Base-by-base conservation (phyloP, 371 early-diverging fungal genomes). In the Massospora cicadina region DNA sequence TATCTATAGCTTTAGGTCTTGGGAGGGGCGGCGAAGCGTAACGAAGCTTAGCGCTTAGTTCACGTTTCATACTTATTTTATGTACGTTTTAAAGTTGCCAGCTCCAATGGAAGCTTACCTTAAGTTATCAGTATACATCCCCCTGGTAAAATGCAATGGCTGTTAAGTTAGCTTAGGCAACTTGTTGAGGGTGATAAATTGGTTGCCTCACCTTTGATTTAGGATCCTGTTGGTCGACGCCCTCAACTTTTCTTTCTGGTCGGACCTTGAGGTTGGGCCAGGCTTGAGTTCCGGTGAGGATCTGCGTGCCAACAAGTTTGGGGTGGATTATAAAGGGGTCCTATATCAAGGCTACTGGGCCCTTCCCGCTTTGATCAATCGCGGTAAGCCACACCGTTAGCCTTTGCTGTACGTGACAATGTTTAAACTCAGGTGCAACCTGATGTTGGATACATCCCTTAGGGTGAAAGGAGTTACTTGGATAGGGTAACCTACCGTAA, bases 211-310 rank as follows among this genome's bases (percentile, higher is more conserved):
- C n/a, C n/a, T 57, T 59, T 27, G 31, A 30, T n/a, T 1, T n/a
- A 59, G 60, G 60, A 59, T 59, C 29, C 91, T 93, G 62, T 65
- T 91, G 23, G 80, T 90, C 0, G 93, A 93, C 68, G 70, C 83
- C 12, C 75, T 91, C 25, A 93, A 93, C 72, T 93, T 91, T 71
- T 91, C 90, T n/a, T 93, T 93, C 68, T 93, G 89, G 89, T 77
- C 83, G 33, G 82, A 85, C 61, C 60, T 76, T 25, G 81, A 79
- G 32, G 70, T 68, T 13, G 67, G 68, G 0, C 77, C 75, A 1
- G 77, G 79, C 63, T 29, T 10, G 33, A 65, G 21, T 43, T 10
- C 10, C 24, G 29, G 53, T 30, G 63, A 30, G 23, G 31, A 7
- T 0, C 24, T 30, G 25, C 30, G 54, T 33, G 79, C 75, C 7